Base-by-base conservation (phyloP, 768 basidiomycete genomes). In the Trametes cubensis region DNA sequence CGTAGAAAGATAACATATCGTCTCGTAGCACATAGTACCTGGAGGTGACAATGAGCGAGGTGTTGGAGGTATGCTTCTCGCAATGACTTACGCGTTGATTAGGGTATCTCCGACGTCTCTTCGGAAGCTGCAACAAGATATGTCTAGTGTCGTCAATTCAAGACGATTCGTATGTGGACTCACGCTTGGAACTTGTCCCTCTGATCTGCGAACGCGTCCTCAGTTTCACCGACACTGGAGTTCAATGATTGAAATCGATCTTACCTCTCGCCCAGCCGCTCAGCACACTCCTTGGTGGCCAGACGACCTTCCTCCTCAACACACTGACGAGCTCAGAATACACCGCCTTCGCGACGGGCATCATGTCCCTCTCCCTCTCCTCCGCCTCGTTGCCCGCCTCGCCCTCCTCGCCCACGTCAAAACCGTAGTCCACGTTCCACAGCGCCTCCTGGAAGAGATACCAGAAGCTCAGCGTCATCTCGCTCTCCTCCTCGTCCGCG, bases 21-120 rank as follows among this genome's bases (percentile, higher is more conserved):
- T 91, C 85, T 42, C 94, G 85, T 2, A 97, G 79, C 34, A 96
- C 84, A 71, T 96, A 97, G 68, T 89, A 96, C 23, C 90, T 92
- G 68, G 15, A 13, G 17, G 5, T 21, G 15, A n/a, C 38, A 6
- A 46, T 7, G 28, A 26, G 55, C 67, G 52, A 74, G 60, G 39
- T 25, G 7, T 41, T 47, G 60, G 23, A 51, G 42, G 51, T 17
- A 25, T 15, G 23, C 26, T 21, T 8, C 34, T 50, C 6, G 44
- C 3, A 18, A 23, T 20, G 20, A 79, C 88, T 56, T 75, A 94
- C 90, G 92, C 91, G 66, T 94, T 95, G 62, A 94, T 88, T 15
- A 95, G 79, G 1, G 90, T 92, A 74, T 95, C 93, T 0, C 92
- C 93, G 25, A 93, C 85, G 61, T 94, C 92, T 63, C 92, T 77